Evolutionary conservation across 108 stramenopile genomes (phyloP), one percentile per base, ranked within the genome.

Genomic region (Discostella pseudostelligera): DNA sequence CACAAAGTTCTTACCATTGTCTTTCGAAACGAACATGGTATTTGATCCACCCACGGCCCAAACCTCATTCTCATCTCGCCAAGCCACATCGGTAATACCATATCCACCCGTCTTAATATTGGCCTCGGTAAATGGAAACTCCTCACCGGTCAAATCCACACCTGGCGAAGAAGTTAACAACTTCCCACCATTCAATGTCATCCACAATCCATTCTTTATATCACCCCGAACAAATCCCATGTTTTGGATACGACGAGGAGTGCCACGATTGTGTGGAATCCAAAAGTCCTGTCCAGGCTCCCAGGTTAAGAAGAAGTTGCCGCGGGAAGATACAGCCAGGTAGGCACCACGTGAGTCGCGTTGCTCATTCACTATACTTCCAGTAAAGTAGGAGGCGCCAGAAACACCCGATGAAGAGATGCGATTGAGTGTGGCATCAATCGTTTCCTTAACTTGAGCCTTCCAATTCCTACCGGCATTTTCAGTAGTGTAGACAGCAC

Each of bases 231-330:
- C 88, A 75, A 96, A 98, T 47, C 97, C 97, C 97, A 98, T 98
- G 64, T 95, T 96, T 77, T 96, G 96, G 59, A 98, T 98, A 44
- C 97, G 89, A 16, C 96, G 80, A 7, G 94, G 82, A 3, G 97
- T 96, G 22, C 97, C 97, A 45, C 97, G 82, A 78, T 98, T 98
- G 84, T 98, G 97, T 4, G 97, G 97, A 64, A 96, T 92, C 97
- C 97, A 98, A 72, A 96, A 98, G 83, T 98, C 97, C 67, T 96
- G 90, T 45, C 96, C 97, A 1, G 97, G 97, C 37, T 87, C 82
- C 97, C 97, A 98, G 1, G 97, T 98, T 26, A 98, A 74, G 88
- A 95, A 98, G 69, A 98, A 96, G 91, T 98, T 98, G 48, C 97
- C 97, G 43, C 95, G 93, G 25, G 91, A 91, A 5, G 83, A 81